A percentile compares a stretch with the other conserved stretches of the same genome.
Conservation (phyloP, 257 asterid species). For the Gentiana straminea region DNA sequence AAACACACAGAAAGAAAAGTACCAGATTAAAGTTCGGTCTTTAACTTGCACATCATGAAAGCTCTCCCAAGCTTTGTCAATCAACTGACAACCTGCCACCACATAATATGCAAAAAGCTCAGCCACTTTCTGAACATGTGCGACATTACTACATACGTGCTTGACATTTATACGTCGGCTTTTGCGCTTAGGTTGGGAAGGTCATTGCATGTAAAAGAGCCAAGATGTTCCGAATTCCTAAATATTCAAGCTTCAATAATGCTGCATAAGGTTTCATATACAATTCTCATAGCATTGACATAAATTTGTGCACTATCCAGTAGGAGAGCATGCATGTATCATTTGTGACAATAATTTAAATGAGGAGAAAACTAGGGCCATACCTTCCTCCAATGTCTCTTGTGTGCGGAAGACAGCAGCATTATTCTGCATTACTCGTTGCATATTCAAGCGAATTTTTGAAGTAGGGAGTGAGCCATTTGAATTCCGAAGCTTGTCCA, state of each 20-base stretch:
- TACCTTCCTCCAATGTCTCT: slow-evolving; percentile 97
- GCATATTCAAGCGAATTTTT: slow-evolving; percentile 85
- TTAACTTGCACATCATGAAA: slow-evolving; percentile 74
- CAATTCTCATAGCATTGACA: no score
- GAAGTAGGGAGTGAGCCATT: slow-evolving; percentile 91
- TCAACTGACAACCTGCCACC: slow-evolving; percentile 70
- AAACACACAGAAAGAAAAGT: slow-evolving; percentile 6
- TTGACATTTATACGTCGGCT: no score
- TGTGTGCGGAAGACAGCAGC: slow-evolving; percentile 99
- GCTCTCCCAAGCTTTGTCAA: slow-evolving; percentile 91
- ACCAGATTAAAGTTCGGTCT: slow-evolving; percentile 96
- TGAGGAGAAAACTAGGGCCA: slow-evolving; percentile 5
- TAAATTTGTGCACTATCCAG: no score
- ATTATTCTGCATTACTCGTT: slow-evolving; percentile 90
- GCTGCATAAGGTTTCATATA: no score
- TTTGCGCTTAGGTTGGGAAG: no score
- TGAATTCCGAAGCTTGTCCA: slow-evolving; percentile 90
- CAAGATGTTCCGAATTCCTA: no score
- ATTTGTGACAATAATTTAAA: not conserved
- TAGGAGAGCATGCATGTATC: no score
- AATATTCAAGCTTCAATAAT: no score
- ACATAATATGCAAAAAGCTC: slow-evolving; percentile 4
- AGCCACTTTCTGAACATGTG: no score
- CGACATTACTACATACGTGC: no score
- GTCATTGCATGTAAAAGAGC: no score